A percentile compares a stretch with the other conserved stretches of the same genome.
Conservation (phyloP, 176 grass and related monocot genomes). For the Juncus inflexus region DNA sequence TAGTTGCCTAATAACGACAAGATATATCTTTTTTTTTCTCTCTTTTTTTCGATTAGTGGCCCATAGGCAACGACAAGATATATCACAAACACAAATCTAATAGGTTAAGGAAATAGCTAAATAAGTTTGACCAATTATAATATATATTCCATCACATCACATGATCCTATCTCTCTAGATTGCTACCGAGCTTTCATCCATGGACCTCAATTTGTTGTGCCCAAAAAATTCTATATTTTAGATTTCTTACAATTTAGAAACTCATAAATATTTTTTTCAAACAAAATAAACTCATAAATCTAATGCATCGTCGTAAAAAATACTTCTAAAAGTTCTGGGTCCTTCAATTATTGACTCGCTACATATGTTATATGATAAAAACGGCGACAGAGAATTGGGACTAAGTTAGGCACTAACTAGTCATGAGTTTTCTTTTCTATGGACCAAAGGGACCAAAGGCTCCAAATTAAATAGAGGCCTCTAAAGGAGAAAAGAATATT, state of each 20-base stretch:
- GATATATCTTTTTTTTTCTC: no score
- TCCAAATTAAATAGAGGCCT: conserved; percentile 26
- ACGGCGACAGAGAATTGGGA: neutral
- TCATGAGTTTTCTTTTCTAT: conserved; percentile 22
- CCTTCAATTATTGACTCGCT: no score
- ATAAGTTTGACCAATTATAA: conserved; percentile 20
- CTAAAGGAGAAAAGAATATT: conserved; percentile 12
- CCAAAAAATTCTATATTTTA: neutral
- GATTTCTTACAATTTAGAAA: neutral
- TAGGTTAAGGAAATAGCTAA: neutral
- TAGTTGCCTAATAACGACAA: no score
- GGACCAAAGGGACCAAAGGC: conserved; percentile 8
- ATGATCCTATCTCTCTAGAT: conserved; percentile 26
- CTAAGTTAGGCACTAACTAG: conserved; percentile 9
- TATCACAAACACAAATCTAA: no score
- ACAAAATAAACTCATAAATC: no score
- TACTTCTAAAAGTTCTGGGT: neutral
- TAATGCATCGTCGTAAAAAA: neutral
- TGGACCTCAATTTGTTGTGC: neutral
- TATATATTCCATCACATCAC: neutral
- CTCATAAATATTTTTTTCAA: neutral
- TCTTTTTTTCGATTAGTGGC: no score
- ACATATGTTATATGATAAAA: neutral
- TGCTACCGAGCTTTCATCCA: neutral
- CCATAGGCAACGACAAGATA: no score